phyloP scores from a whole-genome alignment of 768 basidiomycete genomes.

The Leucogyrophana mollusca region DNA sequence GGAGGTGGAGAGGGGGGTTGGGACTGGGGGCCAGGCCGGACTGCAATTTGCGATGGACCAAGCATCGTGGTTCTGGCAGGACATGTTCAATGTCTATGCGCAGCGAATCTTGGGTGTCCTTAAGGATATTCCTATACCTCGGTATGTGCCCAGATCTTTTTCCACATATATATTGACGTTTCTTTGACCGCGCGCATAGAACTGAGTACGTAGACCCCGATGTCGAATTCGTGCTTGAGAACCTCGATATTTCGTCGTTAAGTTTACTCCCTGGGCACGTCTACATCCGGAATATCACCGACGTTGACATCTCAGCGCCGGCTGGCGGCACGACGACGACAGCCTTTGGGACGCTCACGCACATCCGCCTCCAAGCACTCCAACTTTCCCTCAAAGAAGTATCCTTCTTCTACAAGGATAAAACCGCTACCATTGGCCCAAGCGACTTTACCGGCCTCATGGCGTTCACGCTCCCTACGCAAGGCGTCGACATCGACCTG shows the following conservation, averaged over 20 bases:
- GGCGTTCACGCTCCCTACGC: constrained; percentile 58
- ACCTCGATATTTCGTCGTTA: constrained; percentile 67
- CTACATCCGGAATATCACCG: constrained; percentile 71
- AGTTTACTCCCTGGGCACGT: constrained; percentile 67
- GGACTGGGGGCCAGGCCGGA: constrained; percentile 36
- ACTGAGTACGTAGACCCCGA: constrained; percentile 71
- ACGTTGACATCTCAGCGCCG: constrained; percentile 51
- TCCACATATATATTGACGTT: neutral
- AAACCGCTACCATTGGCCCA: constrained; percentile 50
- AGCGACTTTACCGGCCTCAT: constrained; percentile 61
- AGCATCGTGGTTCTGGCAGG: constrained; percentile 77
- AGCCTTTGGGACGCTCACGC: constrained; percentile 61
- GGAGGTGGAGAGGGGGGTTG: constrained; percentile 46
- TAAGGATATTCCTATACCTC: constrained; percentile 67
- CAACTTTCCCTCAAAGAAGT: constrained; percentile 63
- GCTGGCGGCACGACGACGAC: constrained; percentile 38
- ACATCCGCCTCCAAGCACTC: constrained; percentile 62
- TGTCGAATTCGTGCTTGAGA: constrained; percentile 73
- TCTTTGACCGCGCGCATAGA: no score
- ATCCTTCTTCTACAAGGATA: constrained; percentile 75
- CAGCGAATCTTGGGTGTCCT: constrained; percentile 54
- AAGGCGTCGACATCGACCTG: constrained; percentile 69
- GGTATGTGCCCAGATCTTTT: constrained; percentile 35
- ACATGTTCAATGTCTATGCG: constrained; percentile 77
- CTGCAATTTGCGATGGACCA: constrained; percentile 57